Evolutionary conservation across 805 yeast genomes (phyloP).

Genomic region (Wickerhamiella spandovensis): DNA sequence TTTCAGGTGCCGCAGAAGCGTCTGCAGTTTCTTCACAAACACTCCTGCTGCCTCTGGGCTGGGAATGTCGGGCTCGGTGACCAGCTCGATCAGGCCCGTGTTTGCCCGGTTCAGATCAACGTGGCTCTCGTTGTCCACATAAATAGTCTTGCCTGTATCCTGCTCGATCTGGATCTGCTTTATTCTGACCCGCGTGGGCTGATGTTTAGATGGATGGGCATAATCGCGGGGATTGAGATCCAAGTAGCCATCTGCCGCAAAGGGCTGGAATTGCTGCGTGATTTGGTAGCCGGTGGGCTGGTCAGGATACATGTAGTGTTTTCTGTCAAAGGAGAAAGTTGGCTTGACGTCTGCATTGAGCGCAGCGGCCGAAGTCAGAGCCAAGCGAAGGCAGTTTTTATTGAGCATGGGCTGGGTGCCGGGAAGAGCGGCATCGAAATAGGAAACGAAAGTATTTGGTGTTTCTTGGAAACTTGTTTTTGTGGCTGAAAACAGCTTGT

Average conservation of each 20-base stretch:
- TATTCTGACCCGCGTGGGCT: constrained; percentile 39
- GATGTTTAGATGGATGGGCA: not conserved
- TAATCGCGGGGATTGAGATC: constrained; percentile 41
- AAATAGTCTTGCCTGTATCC: constrained; percentile 76
- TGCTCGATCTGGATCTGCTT: constrained; percentile 86
- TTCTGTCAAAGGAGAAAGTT: constrained; percentile 68
- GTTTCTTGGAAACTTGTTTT: constrained; percentile 24
- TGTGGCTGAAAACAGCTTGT: constrained; percentile 57
- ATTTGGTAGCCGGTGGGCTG: constrained; percentile 95
- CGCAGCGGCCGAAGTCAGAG: constrained; percentile 61
- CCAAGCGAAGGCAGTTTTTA: constrained; percentile 55
- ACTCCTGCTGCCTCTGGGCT: constrained; percentile 53
- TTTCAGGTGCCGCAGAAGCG: constrained; percentile 49
- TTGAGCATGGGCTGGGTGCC: constrained; percentile 84
- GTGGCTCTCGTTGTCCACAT: constrained; percentile 32
- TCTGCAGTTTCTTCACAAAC: constrained; percentile 71
- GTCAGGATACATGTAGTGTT: constrained; percentile 92
- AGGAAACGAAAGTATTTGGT: constrained; percentile 64
- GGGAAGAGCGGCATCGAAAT: constrained; percentile 75
- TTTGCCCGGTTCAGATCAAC: constrained; percentile 78
- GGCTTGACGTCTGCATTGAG: constrained; percentile 44
- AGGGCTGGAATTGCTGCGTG: constrained; percentile 75
- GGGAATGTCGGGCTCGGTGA: constrained; percentile 77
- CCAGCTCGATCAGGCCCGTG: constrained; percentile 79
- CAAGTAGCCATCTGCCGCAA: constrained; percentile 56